Conservation (phyloP, 805 yeast species). For the Pichia nanzhaoensis region DNA sequence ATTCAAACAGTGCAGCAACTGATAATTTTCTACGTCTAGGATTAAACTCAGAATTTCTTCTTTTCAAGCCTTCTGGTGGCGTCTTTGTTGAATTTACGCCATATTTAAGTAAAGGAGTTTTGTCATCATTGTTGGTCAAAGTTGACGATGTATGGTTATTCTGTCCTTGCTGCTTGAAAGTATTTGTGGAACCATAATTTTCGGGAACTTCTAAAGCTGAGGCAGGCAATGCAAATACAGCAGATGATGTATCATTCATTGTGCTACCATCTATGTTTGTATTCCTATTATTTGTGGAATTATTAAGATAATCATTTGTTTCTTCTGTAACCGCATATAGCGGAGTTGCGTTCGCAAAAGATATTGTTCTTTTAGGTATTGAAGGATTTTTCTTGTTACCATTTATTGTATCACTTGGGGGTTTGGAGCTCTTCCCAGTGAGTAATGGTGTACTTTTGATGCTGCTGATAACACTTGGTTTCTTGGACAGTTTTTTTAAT, state of each 20-base stretch:
- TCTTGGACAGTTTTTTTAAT: conserved; percentile 25
- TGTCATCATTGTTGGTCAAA: not conserved
- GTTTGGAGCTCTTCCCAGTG: not conserved
- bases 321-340: no score
- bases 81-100: not conserved
- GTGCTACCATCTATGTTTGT: not conserved
- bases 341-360: no score
- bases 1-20: conserved; percentile 15
- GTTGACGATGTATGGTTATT: not conserved
- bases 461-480: conserved; percentile 12
- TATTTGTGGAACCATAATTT: not conserved
- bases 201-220: not conserved
- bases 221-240: conserved; percentile 6
- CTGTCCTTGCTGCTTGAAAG: not conserved
- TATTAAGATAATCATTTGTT: not conserved
- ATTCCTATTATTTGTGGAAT: no score
- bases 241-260: not conserved
- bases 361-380: no score
- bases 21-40: conserved; percentile 22
- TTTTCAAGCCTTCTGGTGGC: not conserved
- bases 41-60: not conserved
- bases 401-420: no score
- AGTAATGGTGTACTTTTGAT: conserved; percentile 3
- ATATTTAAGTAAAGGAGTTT: conserved; percentile 3
- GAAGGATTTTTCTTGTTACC: no score